A percentile compares a stretch with the other conserved stretches of the same genome.
Evolutionary conservation across 768 basidiomycete genomes (phyloP).

Genomic region (Galerina marginata): DNA sequence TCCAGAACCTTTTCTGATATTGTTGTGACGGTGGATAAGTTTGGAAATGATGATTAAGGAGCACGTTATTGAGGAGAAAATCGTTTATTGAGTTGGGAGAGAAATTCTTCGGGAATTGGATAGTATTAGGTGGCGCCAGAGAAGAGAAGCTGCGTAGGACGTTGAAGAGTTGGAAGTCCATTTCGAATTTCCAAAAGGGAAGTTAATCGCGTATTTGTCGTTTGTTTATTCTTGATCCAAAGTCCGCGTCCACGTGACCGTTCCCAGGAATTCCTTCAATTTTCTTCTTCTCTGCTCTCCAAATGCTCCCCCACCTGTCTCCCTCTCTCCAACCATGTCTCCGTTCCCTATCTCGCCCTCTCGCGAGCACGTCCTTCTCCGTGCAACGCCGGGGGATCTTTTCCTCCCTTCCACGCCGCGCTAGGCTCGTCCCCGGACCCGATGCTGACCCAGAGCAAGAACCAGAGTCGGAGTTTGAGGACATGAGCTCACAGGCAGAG

Average conservation of each 20-base stretch:
- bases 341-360: constrained; percentile 25
- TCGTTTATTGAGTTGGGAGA: constrained; percentile 50
- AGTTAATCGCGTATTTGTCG: neutral
- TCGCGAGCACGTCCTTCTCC: constrained; percentile 19
- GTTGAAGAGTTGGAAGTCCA: constrained; percentile 43
- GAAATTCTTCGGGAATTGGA: constrained; percentile 47
- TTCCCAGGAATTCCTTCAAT: constrained; percentile 34
- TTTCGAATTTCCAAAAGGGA: neutral
- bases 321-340: constrained; percentile 35
- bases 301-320: constrained; percentile 41
- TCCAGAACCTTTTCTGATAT: constrained; percentile 76
- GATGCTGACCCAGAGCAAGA: constrained; percentile 25
- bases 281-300: constrained; percentile 29
- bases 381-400: constrained; percentile 30
- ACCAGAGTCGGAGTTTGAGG: constrained; percentile 10
- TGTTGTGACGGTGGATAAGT: constrained; percentile 65
- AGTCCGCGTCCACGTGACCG: constrained; percentile 33
- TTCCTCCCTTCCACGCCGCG: constrained; percentile 24
- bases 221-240: constrained; percentile 7
- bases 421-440: constrained; percentile 28
- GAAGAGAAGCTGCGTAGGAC: constrained; percentile 59
- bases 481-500: constrained; percentile 11
- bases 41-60: constrained; percentile 57
- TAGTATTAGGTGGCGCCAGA: constrained; percentile 47
- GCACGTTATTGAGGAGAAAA: constrained; percentile 58